Conservation (phyloP, 1,139 yeast genomes). For the Candida tetrigidarum region DNA sequence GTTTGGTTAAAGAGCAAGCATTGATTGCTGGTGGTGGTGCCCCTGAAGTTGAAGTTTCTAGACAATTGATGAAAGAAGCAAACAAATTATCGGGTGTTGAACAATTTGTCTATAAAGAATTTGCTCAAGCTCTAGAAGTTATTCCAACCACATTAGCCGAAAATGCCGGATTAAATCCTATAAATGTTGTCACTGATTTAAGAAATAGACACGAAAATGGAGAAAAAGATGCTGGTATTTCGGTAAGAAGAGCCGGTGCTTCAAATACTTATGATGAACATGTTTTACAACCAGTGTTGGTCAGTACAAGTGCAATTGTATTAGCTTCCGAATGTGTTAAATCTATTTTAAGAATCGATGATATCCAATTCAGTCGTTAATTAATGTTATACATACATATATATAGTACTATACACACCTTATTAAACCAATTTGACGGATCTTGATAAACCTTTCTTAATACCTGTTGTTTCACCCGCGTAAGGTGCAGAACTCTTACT, state of each 20-base stretch:
- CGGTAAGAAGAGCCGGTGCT: conserved; percentile 93
- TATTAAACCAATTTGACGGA: conserved; percentile 70
- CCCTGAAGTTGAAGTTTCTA: conserved; percentile 93
- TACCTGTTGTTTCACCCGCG: conserved; percentile 96
- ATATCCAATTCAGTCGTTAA: conserved; percentile 66
- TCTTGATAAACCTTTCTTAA: conserved; percentile 87
- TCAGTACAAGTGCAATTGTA: conserved; percentile 90
- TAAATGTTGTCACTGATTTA: conserved; percentile 92
- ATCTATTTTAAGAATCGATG: conserved; percentile 94
- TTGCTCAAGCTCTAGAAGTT: conserved; percentile 94
- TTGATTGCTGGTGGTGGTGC: conserved; percentile 99
- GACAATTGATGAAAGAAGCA: conserved; percentile 78
- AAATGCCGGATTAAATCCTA: conserved; percentile 95
- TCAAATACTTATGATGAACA: conserved; percentile 92
- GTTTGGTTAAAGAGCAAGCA: conserved; percentile 92
- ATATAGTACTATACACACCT: conserved; percentile 2
- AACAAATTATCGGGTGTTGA: conserved; percentile 85
- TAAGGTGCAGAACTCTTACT: conserved; percentile 77
- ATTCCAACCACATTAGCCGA: conserved; percentile 98
- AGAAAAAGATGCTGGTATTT: conserved; percentile 92
- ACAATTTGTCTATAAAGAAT: conserved; percentile 93
- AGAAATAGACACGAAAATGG: conserved; percentile 93
- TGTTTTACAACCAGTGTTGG: conserved; percentile 95
- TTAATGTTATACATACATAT: background rate
- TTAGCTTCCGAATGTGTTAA: conserved; percentile 97